Base-by-base conservation (phyloP, 2,329 filamentous ascomycete genomes). In the Sclerotinia nivalis region DNA sequence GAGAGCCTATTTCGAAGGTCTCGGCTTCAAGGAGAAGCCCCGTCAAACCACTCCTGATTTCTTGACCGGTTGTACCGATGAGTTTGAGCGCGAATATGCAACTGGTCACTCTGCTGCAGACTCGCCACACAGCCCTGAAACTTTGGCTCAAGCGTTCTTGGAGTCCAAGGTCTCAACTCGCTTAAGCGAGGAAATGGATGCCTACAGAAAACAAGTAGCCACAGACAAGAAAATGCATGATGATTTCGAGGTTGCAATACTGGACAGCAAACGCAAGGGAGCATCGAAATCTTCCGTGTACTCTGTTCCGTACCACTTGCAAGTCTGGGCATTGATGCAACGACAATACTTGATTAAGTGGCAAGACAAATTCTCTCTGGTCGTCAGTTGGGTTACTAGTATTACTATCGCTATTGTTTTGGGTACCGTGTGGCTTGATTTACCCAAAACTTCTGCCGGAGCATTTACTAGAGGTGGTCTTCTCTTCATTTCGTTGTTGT, bases 261-360 rank as follows among this genome's bases (percentile, higher is more conserved):
- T 82, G 69, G 92, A 96, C 76, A 89, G 90, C 78, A 96, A 97
- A 83, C 89, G 92, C 15, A 89, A 89, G 68, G 86, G 89, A 10
- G 91, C 92, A 0, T 82, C 85, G 0, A 88, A 89, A 76, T 88
- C 87, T 70, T 95, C 92, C 0, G 91, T 95, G 47, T 97, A 97
- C 81, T 90, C 89, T 0, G 90, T 94, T 68, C 92, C 93, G 0
- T 96, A 96, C 80, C 88, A 93, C 73, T 83, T 92, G 1, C 93
- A 97, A 78, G 85, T 96, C 31, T 94, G 90, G 90, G 91, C 91
- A 0, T 81, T 96, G 72, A 91, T 94, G 86, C 90, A 93, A 79
- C 88, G 93, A 7, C 93, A 96, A 78, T 96, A 93, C 78, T 84
- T 91, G 66, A 89, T 96, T 75, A 96, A 96, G 82, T 90, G 93